Evolutionary conservation across 768 basidiomycete genomes (phyloP).

Genomic region (Dioszegia crocea): DNA sequence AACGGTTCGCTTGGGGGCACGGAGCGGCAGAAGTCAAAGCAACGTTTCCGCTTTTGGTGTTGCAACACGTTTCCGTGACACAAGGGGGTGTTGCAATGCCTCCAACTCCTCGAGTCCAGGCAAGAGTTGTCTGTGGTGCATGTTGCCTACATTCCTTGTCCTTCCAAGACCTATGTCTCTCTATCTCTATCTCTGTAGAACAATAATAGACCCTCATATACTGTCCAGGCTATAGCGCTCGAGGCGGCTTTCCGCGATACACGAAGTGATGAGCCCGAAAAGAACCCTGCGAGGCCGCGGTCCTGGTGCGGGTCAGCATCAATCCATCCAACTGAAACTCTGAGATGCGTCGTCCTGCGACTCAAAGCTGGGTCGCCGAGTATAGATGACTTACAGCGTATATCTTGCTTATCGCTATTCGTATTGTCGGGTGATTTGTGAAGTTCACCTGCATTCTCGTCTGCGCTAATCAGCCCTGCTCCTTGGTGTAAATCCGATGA

Average conservation of each 20-base stretch:
- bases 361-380: background rate
- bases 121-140: background rate
- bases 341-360: background rate
- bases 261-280: slow-evolving; percentile 77
- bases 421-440: slow-evolving; percentile 70
- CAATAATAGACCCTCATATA: slow-evolving; percentile 61
- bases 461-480: too few species aligned
- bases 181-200: slow-evolving; percentile 34
- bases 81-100: too few species aligned
- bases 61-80: too few species aligned
- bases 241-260: slow-evolving; percentile 80
- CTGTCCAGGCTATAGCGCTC: slow-evolving; percentile 87
- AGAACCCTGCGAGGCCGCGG: slow-evolving; percentile 73
- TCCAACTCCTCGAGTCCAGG: too few species aligned
- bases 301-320: too few species aligned
- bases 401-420: slow-evolving; percentile 62
- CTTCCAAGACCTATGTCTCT: background rate
- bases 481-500: too few species aligned
- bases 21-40: background rate
- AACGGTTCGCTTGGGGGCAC: background rate
- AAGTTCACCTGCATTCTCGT: slow-evolving; percentile 89
- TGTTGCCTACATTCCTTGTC: background rate
- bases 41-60: background rate
- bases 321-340: too few species aligned
- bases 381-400: slow-evolving; percentile 58